Conservation (phyloP, 495 filamentous ascomycete species). For the Lasiosphaeria hispida region DNA sequence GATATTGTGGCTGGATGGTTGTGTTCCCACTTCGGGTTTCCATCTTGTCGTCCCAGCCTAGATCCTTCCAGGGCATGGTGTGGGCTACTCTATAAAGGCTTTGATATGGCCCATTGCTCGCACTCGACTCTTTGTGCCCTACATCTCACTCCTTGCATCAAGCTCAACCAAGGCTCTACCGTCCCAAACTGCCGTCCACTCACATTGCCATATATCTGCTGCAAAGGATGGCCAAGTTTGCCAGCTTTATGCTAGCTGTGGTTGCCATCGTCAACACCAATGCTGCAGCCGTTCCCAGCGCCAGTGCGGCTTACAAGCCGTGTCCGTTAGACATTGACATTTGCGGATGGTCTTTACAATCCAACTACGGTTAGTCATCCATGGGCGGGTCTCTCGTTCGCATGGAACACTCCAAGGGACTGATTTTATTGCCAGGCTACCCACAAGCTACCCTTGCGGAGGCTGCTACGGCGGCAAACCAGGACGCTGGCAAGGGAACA, state of each 20-base stretch:
- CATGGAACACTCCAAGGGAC: neutral
- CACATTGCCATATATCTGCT: no score
- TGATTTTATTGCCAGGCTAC: conserved; percentile 2
- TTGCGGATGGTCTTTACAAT: conserved; percentile 14
- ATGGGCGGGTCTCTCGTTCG: no score
- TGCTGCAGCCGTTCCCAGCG: neutral
- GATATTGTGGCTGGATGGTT: no score
- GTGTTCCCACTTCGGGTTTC: no score
- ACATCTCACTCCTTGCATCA: no score
- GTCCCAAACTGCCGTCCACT: no score
- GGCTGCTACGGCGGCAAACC: conserved; percentile 7
- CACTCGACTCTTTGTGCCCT: no score
- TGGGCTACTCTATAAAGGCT: no score
- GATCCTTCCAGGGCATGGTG: no score
- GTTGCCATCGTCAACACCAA: neutral
- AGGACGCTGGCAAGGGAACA: conserved; percentile 8
- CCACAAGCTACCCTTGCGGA: conserved; percentile 8
- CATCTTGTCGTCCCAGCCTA: no score
- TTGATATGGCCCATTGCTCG: no score
- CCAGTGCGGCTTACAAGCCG: neutral
- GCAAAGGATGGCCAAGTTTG: neutral
- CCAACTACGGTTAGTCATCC: conserved; percentile 10
- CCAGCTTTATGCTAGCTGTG: neutral
- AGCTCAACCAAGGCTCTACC: no score
- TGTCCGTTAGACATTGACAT: conserved; percentile 10